A percentile compares a stretch with the other conserved stretches of the same genome.
Evolutionary conservation across 352 stramenopile genomes (phyloP).

Genomic region (Globisporangium barbulae): DNA sequence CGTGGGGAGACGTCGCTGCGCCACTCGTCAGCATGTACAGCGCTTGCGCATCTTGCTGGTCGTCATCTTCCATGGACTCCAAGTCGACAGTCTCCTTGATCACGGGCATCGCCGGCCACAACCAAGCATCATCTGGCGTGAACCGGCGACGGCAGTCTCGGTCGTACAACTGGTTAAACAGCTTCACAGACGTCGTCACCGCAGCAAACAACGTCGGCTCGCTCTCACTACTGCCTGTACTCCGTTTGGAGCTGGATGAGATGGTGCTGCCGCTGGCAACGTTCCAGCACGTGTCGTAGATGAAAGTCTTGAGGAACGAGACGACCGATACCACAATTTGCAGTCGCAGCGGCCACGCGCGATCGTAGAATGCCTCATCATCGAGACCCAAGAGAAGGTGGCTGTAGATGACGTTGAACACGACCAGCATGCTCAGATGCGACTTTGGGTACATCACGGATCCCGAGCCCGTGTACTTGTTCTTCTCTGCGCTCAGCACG

Average conservation of each 20-base stretch:
- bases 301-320: constrained; percentile 55
- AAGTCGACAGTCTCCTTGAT: constrained; percentile 66
- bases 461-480: constrained; percentile 1
- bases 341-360: constrained; percentile 44
- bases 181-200: constrained; percentile 60
- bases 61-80: constrained; percentile 58
- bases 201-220: constrained; percentile 38
- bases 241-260: not conserved
- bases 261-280: constrained; percentile 18
- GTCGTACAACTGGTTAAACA: constrained; percentile 82
- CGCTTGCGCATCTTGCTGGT: constrained; percentile 35
- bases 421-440: constrained; percentile 39
- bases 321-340: constrained; percentile 43
- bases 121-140: constrained; percentile 41
- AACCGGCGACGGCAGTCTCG: constrained; percentile 59
- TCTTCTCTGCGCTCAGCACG: constrained; percentile 16
- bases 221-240: constrained; percentile 10
- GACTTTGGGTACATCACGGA: constrained; percentile 20
- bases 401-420: constrained; percentile 67
- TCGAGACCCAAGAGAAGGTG: constrained; percentile 63
- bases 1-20: constrained; percentile 27
- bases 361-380: constrained; percentile 72
- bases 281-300: constrained; percentile 71
- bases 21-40: constrained; percentile 46
- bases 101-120: constrained; percentile 69